Conservation (phyloP, 805 yeast genomes). For the Candida chilensis region DNA sequence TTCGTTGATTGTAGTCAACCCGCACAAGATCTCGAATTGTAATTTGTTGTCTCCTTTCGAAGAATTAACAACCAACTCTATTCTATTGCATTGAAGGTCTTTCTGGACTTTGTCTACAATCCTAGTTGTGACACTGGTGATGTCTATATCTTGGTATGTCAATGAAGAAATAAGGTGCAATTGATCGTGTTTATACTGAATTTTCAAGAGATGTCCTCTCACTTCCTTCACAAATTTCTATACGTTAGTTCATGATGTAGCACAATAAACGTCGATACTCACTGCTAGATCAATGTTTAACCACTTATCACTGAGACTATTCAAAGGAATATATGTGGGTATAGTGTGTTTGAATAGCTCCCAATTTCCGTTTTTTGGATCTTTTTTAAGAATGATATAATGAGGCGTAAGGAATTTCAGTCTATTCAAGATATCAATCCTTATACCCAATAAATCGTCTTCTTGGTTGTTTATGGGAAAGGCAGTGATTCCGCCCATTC, state of each 20-base stretch:
- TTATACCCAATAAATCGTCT: slow-evolving; percentile 21
- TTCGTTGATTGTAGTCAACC: too few species aligned
- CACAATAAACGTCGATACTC: too few species aligned
- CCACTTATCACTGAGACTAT: not conserved
- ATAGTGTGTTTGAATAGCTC: not conserved
- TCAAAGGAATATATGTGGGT: not conserved
- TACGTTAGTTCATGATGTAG: too few species aligned
- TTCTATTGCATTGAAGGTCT: not conserved
- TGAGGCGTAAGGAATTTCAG: slow-evolving; percentile 18
- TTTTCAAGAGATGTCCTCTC: not conserved
- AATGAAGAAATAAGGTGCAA: not conserved
- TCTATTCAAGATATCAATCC: slow-evolving; percentile 23
- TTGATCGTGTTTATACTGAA: not conserved
- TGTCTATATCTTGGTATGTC: not conserved
- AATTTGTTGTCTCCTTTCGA: too few species aligned
- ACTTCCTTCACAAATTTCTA: not conserved
- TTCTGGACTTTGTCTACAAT: not conserved
- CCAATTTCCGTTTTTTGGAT: slow-evolving; percentile 1
- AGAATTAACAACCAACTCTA: not conserved
- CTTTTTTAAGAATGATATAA: slow-evolving; percentile 19
- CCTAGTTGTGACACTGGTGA: not conserved
- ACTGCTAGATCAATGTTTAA: not conserved
- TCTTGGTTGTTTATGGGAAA: slow-evolving; percentile 23
- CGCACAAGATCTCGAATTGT: too few species aligned
- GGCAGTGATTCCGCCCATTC: slow-evolving; percentile 29